phyloP scores from a whole-genome alignment of 177 flowering plant species.

The Vitis hybrid region DNA sequence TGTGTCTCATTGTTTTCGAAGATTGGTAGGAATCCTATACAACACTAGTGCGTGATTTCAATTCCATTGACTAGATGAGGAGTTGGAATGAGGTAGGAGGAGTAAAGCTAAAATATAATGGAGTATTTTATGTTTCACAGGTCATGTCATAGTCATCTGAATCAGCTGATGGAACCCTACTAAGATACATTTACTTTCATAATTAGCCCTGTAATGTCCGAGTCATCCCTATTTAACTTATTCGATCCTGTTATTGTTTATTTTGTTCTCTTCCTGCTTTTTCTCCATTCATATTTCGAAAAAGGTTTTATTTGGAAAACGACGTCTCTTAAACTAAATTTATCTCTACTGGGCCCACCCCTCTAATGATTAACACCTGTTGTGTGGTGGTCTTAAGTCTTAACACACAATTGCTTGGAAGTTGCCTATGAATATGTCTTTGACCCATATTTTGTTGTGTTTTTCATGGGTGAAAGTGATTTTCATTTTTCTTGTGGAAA shows the following conservation, averaged over 20 bases:
- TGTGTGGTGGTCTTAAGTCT: not conserved
- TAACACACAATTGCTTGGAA: not conserved
- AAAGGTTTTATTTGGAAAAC: not conserved
- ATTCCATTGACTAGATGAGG: not conserved
- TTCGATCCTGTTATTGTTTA: not conserved
- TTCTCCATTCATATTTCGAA: not conserved
- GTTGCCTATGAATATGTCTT: not conserved
- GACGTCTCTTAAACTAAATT: not conserved
- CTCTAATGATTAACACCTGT: not conserved
- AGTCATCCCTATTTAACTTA: slow-evolving; percentile 28
- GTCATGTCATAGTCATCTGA: slow-evolving; percentile 22
- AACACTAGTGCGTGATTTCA: not conserved
- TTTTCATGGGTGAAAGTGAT: not conserved
- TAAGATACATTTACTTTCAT: not conserved
- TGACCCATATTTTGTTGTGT: not conserved
- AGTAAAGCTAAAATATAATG: not conserved
- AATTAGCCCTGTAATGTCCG: slow-evolving; percentile 21
- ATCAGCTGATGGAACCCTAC: slow-evolving; percentile 15
- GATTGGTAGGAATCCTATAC: not conserved
- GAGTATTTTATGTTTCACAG: not conserved
- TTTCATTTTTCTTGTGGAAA: not conserved
- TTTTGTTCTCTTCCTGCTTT: slow-evolving; percentile 5
- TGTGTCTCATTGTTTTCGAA: too few species aligned
- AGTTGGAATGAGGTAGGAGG: not conserved
- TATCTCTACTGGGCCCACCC: not conserved